Evolutionary conservation across 176 grass and related monocot species (phyloP), one percentile per base, ranked within the genome.

Genomic region (Musa itinerans): DNA sequence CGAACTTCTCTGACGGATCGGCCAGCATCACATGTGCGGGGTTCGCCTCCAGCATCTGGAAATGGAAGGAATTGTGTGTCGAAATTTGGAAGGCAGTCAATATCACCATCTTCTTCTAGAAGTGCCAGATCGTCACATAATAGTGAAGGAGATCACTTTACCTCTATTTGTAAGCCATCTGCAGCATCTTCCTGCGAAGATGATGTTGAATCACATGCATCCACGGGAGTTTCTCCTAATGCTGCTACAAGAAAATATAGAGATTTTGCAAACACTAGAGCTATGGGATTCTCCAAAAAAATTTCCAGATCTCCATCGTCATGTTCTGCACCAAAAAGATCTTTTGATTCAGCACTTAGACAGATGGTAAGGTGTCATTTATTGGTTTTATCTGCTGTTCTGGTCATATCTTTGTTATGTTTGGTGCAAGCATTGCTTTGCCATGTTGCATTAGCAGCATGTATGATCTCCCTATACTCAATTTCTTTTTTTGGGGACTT

Each of bases 311-410:
- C 50, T 74, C 82, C 85, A 52, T 84, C 83, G 50, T 80, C 91
- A 71, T 87, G 81, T 78, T 89, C 88, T 56, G 84, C 63, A 69
- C 84, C 90, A 3, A 98, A 93, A 77, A 78, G 90, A 43, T 93
- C 95, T 27, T 98, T 89, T 87, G 95, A 98, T 80, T 93, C 90
- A 53, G 84, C 86, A 77, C 68, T 91, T 84, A 87, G 90, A 84
- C 85, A 91, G 78, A 87, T 88, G 95, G 95, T 98, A 78, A 85
- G 72, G 66, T 73, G 14, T 65, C 21, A 34, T 50, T 53, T 74
- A 24, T 19, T 81, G 17, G 24, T 62, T 57, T 15, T 74, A 56
- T 57, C 15, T 70, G 16, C 24, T 52, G 50, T 57, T 29, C 2
- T 9, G 7, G 17, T 50, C 34, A 43, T 50, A n/a, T 20, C 25